phyloP scores from a whole-genome alignment of 345 rosid genomes.

The Salix suchowensis region DNA sequence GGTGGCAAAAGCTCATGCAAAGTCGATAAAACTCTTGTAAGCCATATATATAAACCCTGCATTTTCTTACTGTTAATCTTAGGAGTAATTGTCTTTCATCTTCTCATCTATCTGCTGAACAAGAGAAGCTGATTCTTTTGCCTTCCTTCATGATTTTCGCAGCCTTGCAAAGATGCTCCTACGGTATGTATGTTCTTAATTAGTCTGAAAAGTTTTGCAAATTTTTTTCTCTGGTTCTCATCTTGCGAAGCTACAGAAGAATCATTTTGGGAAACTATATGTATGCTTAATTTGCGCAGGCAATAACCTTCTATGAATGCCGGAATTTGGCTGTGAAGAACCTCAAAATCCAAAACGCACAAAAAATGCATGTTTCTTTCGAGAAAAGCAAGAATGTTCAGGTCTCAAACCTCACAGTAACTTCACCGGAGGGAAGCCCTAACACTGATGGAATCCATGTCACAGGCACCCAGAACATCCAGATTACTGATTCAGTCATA shows the following conservation, averaged over 20 bases:
- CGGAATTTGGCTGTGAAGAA: slow-evolving; percentile 42
- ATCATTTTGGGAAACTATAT: not conserved
- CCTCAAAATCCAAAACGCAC: slow-evolving; percentile 58
- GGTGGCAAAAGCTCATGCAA: slow-evolving; percentile 97
- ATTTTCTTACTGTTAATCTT: not conserved
- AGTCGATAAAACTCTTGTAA: slow-evolving; percentile 55
- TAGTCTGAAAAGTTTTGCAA: not conserved
- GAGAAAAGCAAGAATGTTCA: slow-evolving; percentile 42
- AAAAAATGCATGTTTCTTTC: slow-evolving; percentile 65
- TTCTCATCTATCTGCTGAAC: not conserved
- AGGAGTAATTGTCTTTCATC: not conserved
- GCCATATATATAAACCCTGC: not conserved
- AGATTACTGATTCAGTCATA: slow-evolving; percentile 39
- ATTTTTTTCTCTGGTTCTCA: not conserved
- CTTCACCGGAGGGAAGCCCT: slow-evolving; percentile 61
- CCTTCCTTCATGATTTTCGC: slow-evolving; percentile 21
- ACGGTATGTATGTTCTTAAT: slow-evolving; percentile 59
- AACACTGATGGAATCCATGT: slow-evolving; percentile 92
- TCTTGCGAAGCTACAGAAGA: not conserved
- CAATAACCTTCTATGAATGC: slow-evolving; percentile 58
- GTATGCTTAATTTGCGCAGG: slow-evolving; percentile 42
- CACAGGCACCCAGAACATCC: slow-evolving; percentile 56
- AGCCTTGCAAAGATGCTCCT: slow-evolving; percentile 82
- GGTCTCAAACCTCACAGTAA: slow-evolving; percentile 46
- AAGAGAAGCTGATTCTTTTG: not conserved